phyloP scores from a whole-genome alignment of 2,329 filamentous ascomycete species.

The Dactylonectria estremocensis region DNA sequence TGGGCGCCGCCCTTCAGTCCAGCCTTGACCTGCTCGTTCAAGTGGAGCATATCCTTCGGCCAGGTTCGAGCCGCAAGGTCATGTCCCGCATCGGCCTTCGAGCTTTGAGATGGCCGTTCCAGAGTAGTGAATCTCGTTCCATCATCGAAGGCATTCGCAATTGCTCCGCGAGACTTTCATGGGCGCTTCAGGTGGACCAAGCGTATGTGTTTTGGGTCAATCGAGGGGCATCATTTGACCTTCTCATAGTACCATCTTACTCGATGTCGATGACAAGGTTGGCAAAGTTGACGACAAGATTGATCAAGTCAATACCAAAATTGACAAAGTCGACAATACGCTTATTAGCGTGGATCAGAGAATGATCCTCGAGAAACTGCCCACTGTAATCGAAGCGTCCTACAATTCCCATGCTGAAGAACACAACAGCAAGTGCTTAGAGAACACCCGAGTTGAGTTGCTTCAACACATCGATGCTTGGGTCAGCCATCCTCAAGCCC shows the following conservation, averaged over 20 bases:
- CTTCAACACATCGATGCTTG: slow-evolving; percentile 49
- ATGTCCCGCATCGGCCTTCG: slow-evolving; percentile 53
- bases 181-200: no score
- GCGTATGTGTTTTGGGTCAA: no score
- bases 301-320: no score
- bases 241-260: no score
- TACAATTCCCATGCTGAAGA: slow-evolving; percentile 54
- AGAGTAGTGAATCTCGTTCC: no score
- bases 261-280: no score
- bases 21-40: not conserved
- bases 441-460: slow-evolving; percentile 51
- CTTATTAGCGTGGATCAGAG: no score
- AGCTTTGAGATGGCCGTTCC: slow-evolving; percentile 57
- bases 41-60: slow-evolving; percentile 7
- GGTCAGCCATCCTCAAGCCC: slow-evolving; percentile 38
- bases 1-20: slow-evolving; percentile 8
- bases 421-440: slow-evolving; percentile 49
- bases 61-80: slow-evolving; percentile 39
- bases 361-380: slow-evolving; percentile 16
- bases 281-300: no score
- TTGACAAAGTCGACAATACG: no score
- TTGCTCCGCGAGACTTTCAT: no score
- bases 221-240: no score
- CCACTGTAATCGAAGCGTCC: slow-evolving; percentile 36
- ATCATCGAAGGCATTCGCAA: no score